These are phyloP conservation scores for Stentor roeselii DNA, from an alignment of 73 alveolate species.

Conservation along the genomic window DNA sequence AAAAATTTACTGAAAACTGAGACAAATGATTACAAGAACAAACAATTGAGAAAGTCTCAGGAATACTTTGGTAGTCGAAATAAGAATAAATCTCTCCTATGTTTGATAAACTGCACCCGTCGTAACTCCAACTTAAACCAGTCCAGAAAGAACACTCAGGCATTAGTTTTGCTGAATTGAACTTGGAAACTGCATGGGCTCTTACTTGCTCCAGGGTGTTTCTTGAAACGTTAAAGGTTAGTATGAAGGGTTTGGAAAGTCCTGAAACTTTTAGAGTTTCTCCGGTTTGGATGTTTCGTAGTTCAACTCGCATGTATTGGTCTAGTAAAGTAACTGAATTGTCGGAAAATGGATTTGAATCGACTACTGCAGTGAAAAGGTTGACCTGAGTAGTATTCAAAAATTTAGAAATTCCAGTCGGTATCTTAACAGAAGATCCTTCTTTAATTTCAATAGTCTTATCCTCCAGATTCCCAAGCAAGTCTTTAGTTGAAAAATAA, in stretches of 20 bases:
- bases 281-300: not conserved
- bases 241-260: not conserved
- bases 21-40: constrained; percentile 20
- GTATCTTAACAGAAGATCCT: constrained; percentile 10
- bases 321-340: not conserved
- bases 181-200: not conserved
- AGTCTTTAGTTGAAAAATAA: not conserved
- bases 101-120: constrained; percentile 7
- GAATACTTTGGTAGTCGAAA: not conserved
- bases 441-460: not conserved
- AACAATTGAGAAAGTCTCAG: not conserved
- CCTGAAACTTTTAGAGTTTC: not conserved
- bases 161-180: not conserved
- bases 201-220: not conserved
- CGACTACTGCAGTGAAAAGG: not conserved
- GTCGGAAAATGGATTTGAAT: not conserved
- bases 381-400: not conserved
- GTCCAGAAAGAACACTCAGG: constrained; percentile 19
- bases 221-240: not conserved
- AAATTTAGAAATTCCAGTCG: not conserved
- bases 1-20: not conserved
- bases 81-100: constrained; percentile 14
- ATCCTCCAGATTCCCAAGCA: not conserved
- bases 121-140: not conserved
- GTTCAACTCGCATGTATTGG: not conserved